Percentiles rank a stretch among this genome's conserved stretches.
Evolutionary conservation across 257 asterid genomes (phyloP).

Genomic region (Osmanthus fragrans): DNA sequence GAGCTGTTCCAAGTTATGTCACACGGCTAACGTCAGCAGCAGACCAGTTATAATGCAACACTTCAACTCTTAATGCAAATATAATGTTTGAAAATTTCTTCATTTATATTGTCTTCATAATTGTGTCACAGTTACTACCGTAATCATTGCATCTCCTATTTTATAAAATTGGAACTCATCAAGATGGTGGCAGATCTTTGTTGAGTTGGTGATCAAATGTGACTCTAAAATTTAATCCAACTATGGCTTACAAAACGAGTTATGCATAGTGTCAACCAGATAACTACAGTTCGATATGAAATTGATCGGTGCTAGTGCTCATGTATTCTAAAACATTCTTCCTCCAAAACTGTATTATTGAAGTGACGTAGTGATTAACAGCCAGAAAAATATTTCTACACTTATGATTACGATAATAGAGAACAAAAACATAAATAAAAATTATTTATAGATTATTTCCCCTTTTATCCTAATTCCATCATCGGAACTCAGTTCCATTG

Average conservation of each 20-base stretch:
- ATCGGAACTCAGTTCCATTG: not conserved
- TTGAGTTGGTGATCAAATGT: not conserved
- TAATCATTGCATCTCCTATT: not conserved
- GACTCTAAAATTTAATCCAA: not conserved
- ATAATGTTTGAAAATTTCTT: not conserved
- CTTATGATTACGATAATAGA: not conserved
- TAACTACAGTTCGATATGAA: not conserved
- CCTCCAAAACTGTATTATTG: not conserved
- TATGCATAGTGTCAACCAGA: not conserved
- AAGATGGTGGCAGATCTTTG: not conserved
- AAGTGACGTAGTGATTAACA: not conserved
- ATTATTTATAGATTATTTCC: not conserved
- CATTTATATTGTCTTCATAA: not conserved
- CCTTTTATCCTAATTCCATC: not conserved
- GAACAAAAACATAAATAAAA: not conserved
- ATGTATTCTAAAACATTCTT: not conserved
- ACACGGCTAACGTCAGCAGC: not conserved
- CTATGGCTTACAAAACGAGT: not conserved
- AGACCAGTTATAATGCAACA: not conserved
- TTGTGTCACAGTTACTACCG: not conserved
- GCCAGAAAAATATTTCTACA: not conserved
- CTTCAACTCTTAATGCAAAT: not conserved
- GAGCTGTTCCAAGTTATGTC: not conserved
- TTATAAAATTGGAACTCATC: not conserved
- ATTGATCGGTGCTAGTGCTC: not conserved